A percentile compares a stretch with the other conserved stretches of the same genome.
Conservation (phyloP, 208 protist genomes). For the Leishmania martiniquensis region DNA sequence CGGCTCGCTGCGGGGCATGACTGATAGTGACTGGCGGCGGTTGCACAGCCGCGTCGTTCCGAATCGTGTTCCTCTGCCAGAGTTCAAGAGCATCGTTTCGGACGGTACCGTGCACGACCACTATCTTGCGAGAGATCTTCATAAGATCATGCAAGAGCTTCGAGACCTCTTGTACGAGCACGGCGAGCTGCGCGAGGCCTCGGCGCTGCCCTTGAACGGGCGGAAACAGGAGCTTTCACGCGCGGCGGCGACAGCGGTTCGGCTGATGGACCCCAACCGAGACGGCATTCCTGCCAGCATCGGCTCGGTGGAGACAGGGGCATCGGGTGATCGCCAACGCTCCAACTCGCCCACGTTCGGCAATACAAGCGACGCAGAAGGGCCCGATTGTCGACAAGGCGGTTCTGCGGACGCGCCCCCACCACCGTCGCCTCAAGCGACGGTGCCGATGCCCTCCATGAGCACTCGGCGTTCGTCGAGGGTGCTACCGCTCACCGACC, state of each 20-base stretch:
- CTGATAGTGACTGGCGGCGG: constrained; percentile 56
- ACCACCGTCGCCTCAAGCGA: not conserved
- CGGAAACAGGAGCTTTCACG: constrained; percentile 57
- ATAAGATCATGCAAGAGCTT: constrained; percentile 74
- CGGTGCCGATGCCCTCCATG: not conserved
- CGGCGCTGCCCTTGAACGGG: constrained; percentile 42
- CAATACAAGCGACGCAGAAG: constrained; percentile 19
- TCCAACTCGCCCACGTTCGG: constrained; percentile 22
- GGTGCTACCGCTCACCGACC: constrained; percentile 21
- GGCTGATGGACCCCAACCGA: constrained; percentile 32
- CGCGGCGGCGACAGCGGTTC: constrained; percentile 47
- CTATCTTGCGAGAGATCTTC: constrained; percentile 64
- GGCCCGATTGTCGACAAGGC: constrained; percentile 2
- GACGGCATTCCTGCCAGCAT: constrained; percentile 9
- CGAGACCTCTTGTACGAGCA: constrained; percentile 69
- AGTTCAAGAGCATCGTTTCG: constrained; percentile 50
- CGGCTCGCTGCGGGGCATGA: constrained; percentile 25
- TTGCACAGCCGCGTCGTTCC: constrained; percentile 64
- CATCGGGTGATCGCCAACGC: not conserved
- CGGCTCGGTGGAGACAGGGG: not conserved
- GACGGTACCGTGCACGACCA: constrained; percentile 52
- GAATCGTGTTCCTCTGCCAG: constrained; percentile 50
- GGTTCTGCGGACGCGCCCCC: constrained; percentile 8
- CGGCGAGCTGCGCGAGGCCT: constrained; percentile 63
- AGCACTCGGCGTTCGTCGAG: constrained; percentile 17